These are phyloP conservation scores for Pleurotus tuber-regium DNA, from an alignment of 768 basidiomycete species.

Conservation along the genomic window DNA sequence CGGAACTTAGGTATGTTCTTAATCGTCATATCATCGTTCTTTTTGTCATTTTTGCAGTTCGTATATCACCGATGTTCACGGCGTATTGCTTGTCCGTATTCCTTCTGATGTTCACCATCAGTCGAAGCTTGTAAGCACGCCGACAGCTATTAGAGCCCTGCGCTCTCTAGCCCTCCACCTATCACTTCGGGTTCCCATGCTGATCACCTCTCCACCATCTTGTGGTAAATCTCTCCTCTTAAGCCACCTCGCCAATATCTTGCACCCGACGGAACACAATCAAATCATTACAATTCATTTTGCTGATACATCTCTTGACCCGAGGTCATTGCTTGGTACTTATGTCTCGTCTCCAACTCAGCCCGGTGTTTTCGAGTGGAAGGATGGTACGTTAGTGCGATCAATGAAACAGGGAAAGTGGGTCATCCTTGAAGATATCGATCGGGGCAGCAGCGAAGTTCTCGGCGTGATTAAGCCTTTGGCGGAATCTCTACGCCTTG, in stretches of 20 bases:
- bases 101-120: conserved; percentile 17
- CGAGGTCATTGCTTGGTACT: conserved; percentile 89
- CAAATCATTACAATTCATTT: conserved; percentile 86
- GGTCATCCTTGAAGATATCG: conserved; percentile 92
- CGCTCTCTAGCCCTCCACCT: conserved; percentile 60
- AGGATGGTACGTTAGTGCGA: conserved; percentile 88
- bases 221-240: conserved; percentile 85
- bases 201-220: conserved; percentile 84
- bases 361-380: conserved; percentile 93
- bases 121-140: conserved; percentile 58
- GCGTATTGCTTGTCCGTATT: conserved; percentile 61
- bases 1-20: conserved; percentile 54
- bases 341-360: conserved; percentile 83
- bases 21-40: background rate
- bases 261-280: conserved; percentile 59
- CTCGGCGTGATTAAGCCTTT: conserved; percentile 85
- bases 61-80: conserved; percentile 58
- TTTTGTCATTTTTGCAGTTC: conserved; percentile 38
- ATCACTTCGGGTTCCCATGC: conserved; percentile 69
- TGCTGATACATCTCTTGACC: conserved; percentile 93
- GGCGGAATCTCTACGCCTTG: conserved; percentile 64
- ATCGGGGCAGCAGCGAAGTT: conserved; percentile 86
- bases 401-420: conserved; percentile 89
- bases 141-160: conserved; percentile 57
- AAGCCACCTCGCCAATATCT: conserved; percentile 64